phyloP scores from a whole-genome alignment of 177 flowering plant species.

The Tripterygium wilfordii region DNA sequence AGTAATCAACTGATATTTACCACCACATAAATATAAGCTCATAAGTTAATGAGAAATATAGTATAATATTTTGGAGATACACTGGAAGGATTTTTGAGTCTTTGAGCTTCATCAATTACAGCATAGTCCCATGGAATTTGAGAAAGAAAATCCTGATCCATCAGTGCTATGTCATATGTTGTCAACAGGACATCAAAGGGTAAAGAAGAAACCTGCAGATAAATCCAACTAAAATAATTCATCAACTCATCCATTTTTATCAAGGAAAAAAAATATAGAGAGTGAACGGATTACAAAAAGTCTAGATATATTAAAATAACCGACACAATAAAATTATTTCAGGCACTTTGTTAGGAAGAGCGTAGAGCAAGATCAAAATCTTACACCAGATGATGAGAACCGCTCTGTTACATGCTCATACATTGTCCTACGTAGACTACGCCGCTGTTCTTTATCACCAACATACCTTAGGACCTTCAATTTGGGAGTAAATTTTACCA shows the following conservation, averaged over 20 bases:
- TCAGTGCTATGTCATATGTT: constrained; percentile 81
- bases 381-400: constrained; percentile 33
- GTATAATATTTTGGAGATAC: constrained; percentile 33
- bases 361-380: constrained; percentile 11
- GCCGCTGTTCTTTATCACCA: constrained; percentile 69
- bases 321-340: too few species aligned
- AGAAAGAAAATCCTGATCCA: constrained; percentile 87
- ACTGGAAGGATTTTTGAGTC: constrained; percentile 93
- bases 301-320: too few species aligned
- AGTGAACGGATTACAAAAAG: too few species aligned
- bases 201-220: constrained; percentile 37
- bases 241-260: too few species aligned
- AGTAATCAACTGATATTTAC: too few species aligned
- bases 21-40: too few species aligned
- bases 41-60: neutral
- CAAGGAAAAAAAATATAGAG: too few species aligned
- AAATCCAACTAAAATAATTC: constrained; percentile 10
- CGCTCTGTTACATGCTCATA: constrained; percentile 37
- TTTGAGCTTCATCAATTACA: constrained; percentile 91
- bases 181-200: constrained; percentile 87
- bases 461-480: constrained; percentile 63
- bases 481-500: constrained; percentile 52
- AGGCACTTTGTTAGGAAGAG: too few species aligned
- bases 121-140: constrained; percentile 92
- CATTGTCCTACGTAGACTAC: constrained; percentile 39